Conservation (phyloP, 2,329 filamentous ascomycete species). For the Kalmusia sp. region DNA sequence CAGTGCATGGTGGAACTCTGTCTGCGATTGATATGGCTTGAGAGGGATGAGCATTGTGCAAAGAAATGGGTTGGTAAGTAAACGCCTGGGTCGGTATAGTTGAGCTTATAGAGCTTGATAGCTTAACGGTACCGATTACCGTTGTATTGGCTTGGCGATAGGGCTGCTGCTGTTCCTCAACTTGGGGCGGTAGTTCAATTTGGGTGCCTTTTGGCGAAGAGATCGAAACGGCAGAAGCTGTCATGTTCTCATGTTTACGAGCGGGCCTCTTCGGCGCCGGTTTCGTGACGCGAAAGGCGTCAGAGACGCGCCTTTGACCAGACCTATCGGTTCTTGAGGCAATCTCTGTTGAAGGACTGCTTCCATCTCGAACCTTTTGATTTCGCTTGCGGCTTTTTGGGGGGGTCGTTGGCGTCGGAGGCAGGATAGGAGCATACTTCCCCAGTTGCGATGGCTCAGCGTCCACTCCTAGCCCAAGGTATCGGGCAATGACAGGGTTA, state of each 20-base stretch:
- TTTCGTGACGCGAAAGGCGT: conserved; percentile 23
- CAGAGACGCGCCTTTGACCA: conserved; percentile 19
- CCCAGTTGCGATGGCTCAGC: conserved; percentile 27
- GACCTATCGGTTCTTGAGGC: conserved; percentile 1
- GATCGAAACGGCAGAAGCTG: not conserved
- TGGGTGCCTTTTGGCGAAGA: not conserved
- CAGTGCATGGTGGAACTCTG: not conserved
- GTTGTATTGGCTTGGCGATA: not conserved
- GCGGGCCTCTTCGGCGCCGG: conserved; percentile 2
- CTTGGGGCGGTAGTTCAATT: not conserved
- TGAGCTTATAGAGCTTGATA: not conserved
- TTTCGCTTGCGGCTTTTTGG: conserved; percentile 20
- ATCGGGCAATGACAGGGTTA: conserved; percentile 35
- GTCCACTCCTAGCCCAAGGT: conserved; percentile 32
- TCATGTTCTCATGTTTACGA: not conserved
- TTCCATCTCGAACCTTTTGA: conserved; percentile 4
- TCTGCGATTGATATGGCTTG: not conserved
- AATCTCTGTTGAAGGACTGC: conserved; percentile 1
- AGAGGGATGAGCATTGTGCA: not conserved
- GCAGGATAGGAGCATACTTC: conserved; percentile 18
- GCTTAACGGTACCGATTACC: not conserved
- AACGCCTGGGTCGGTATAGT: not conserved
- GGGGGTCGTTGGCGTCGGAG: conserved; percentile 7
- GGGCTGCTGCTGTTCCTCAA: not conserved
- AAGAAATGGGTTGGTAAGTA: not conserved